Evolutionary conservation across 1,284 basidiomycete species (phyloP).

Genomic region (Naganishia sp.): DNA sequence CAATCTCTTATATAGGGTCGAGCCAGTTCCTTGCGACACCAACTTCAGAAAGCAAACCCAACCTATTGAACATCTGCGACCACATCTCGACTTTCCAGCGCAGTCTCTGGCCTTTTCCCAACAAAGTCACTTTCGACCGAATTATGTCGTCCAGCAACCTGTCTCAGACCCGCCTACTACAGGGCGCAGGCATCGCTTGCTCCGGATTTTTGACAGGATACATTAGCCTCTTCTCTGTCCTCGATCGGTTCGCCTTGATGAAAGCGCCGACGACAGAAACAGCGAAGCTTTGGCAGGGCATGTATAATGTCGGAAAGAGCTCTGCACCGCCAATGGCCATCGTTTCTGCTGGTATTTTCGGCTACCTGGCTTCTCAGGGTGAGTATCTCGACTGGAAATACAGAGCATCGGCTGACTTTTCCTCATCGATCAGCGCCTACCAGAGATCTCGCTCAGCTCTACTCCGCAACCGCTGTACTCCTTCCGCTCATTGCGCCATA

Average conservation of each 20-base stretch:
- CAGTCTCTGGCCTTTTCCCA: background rate
- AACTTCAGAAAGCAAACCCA: too few relatives aligned
- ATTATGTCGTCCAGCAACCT: constrained; percentile 8
- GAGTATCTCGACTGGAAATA: background rate
- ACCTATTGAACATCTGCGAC: too few relatives aligned
- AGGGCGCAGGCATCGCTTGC: constrained; percentile 11
- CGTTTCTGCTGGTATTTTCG: constrained; percentile 7
- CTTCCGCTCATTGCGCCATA: constrained; percentile 19
- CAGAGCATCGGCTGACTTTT: background rate
- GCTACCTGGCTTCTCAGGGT: constrained; percentile 19
- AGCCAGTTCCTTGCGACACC: too few relatives aligned
- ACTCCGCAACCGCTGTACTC: constrained; percentile 5
- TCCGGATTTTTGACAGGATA: constrained; percentile 19
- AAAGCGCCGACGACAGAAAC: constrained; percentile 14
- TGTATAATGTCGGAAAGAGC: constrained; percentile 21
- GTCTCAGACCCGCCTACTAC: constrained; percentile 5
- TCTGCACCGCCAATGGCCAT: constrained; percentile 10
- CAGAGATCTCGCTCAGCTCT: constrained; percentile 11
- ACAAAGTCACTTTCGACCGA: background rate
- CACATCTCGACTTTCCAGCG: background rate
- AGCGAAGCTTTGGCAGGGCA: constrained; percentile 11
- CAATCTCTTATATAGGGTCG: too few relatives aligned
- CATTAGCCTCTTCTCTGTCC: constrained; percentile 18
- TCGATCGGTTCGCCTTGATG: constrained; percentile 11
- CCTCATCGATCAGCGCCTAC: constrained; percentile 4